A percentile compares a stretch with the other conserved stretches of the same genome.
These are phyloP conservation scores for Hypoxylon sp. DNA, from an alignment of 2,329 filamentous ascomycete species.

Conservation along the genomic window DNA sequence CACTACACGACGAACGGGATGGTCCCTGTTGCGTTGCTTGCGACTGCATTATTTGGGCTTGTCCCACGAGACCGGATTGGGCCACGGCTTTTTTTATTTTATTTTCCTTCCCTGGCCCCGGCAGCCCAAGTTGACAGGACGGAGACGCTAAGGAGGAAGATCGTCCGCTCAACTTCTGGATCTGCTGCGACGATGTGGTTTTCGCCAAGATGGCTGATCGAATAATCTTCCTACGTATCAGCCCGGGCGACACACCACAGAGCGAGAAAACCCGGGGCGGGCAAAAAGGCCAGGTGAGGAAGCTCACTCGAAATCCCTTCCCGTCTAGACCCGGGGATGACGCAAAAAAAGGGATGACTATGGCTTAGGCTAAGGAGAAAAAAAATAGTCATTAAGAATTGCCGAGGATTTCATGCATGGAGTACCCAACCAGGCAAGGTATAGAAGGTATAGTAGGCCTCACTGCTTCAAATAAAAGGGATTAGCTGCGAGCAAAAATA, in stretches of 20 bases:
- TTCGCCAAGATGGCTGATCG: conserved; percentile 36
- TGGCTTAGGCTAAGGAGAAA: not conserved
- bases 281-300: conserved; percentile 34
- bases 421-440: conserved; percentile 6
- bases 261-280: conserved; percentile 5
- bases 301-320: conserved; percentile 40
- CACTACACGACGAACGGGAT: conserved; percentile 30
- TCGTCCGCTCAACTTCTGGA: conserved; percentile 27
- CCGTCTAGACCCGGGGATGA: conserved; percentile 26
- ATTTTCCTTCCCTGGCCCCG: conserved; percentile 16
- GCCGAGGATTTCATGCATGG: conserved; percentile 25
- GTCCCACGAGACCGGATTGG: conserved; percentile 24
- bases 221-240: conserved; percentile 25
- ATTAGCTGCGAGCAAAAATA: conserved; percentile 26
- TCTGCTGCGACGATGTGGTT: conserved; percentile 16
- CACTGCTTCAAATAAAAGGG: not conserved
- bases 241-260: conserved; percentile 6
- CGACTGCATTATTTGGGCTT: conserved; percentile 28
- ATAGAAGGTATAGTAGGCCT: not conserved
- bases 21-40: conserved; percentile 30
- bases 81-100: conserved; percentile 2
- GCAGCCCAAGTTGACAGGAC: conserved; percentile 19
- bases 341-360: conserved; percentile 19
- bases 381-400: conserved; percentile 21
- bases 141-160: conserved; percentile 36